Percentiles rank a stretch among this genome's conserved stretches.
Evolutionary conservation across 208 protist genomes (phyloP).

Genomic region (Leishmania gerbilli): DNA sequence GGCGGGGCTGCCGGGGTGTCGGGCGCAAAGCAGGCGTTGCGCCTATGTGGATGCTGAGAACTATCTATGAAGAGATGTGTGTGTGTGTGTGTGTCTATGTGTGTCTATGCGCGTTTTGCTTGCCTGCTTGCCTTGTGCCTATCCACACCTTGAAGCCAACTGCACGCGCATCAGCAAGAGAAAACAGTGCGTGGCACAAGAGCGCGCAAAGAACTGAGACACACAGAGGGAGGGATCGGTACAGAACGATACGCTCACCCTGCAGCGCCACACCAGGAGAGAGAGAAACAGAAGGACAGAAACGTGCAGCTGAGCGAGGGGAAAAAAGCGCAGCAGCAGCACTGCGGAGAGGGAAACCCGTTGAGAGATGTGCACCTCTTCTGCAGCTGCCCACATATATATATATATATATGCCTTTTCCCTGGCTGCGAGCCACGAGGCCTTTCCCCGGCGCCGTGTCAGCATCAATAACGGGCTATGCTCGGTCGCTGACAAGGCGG

Average conservation of each 20-base stretch:
- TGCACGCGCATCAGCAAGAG: not conserved
- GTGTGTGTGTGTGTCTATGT: not conserved
- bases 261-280: not conserved
- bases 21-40: not conserved
- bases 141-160: too few species aligned
- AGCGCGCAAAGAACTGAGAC: not conserved
- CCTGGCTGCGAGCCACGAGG: not conserved
- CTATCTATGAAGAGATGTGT: not conserved
- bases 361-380: not conserved
- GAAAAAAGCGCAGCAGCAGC: not conserved
- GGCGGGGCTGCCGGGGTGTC: not conserved
- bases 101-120: conserved; percentile 5
- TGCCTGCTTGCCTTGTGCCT: not conserved
- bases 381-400: not conserved
- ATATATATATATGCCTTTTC: not conserved
- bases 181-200: not conserved
- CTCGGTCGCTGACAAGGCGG: not conserved
- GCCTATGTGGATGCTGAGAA: not conserved
- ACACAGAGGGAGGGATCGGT: not conserved
- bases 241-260: not conserved
- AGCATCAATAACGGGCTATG: not conserved
- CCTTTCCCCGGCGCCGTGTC: not conserved
- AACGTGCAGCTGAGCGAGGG: not conserved
- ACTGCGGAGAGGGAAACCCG: not conserved
- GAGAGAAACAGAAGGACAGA: not conserved